phyloP scores from a whole-genome alignment of 129 eudicot species.

The Saussurea involucrata region DNA sequence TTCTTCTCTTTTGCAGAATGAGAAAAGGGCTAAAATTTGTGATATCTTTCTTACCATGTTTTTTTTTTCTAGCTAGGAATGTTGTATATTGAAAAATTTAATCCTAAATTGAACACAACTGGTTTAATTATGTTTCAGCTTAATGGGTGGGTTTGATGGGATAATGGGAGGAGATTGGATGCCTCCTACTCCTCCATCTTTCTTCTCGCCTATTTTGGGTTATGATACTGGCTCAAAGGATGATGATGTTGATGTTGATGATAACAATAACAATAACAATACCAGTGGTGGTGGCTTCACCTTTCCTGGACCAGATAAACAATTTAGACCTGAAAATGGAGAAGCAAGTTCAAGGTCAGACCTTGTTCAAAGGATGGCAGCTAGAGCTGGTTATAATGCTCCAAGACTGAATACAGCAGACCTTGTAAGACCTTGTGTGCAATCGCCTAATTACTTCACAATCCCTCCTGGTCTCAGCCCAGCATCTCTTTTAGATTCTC shows the following conservation, averaged over 20 bases:
- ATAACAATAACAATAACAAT: too few relatives aligned
- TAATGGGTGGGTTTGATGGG: conserved; percentile 64
- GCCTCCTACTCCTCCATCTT: conserved; percentile 43
- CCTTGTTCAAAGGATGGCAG: conserved; percentile 60
- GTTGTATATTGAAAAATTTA: background rate
- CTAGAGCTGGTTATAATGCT: conserved; percentile 67
- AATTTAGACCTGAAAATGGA: conserved; percentile 11
- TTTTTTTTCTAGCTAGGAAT: too few relatives aligned
- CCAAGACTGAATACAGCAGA: conserved; percentile 59
- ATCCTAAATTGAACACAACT: background rate
- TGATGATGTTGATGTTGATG: background rate
- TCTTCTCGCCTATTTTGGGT: conserved; percentile 37
- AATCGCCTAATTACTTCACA: conserved; percentile 54
- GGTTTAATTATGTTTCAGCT: background rate
- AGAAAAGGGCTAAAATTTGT: background rate
- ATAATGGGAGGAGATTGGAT: conserved; percentile 62
- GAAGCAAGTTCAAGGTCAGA: conserved; percentile 35
- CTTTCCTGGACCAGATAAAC: conserved; percentile 25
- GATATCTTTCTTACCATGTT: background rate
- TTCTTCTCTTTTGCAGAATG: background rate
- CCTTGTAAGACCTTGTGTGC: conserved; percentile 44
- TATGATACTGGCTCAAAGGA: conserved; percentile 34
- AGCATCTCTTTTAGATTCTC: conserved; percentile 60
- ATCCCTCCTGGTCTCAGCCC: conserved; percentile 73
- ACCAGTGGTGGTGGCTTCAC: too few relatives aligned